Evolutionary conservation across 2,329 filamentous ascomycete genomes (phyloP).

Genomic region (Paracoccidioides lutzii): DNA sequence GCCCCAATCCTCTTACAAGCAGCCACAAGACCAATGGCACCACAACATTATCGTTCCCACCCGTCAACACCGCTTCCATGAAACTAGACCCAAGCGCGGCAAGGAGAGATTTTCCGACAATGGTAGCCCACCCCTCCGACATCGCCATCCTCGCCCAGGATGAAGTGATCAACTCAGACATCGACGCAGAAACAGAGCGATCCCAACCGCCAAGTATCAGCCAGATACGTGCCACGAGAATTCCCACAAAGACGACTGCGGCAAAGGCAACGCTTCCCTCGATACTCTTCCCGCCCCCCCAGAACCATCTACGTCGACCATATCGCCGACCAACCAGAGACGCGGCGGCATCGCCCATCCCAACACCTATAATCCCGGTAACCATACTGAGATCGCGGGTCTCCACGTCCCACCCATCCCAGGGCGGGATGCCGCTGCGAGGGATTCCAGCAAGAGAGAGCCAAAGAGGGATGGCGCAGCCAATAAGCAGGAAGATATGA

Average conservation of each 20-base stretch:
- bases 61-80: slow-evolving; percentile 88
- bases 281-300: slow-evolving; percentile 90
- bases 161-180: slow-evolving; percentile 15
- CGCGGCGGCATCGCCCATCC: slow-evolving; percentile 86
- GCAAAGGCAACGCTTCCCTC: slow-evolving; percentile 78
- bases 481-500: slow-evolving; percentile 89
- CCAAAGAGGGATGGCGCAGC: slow-evolving; percentile 92
- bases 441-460: slow-evolving; percentile 60
- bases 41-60: slow-evolving; percentile 96
- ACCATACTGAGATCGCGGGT: slow-evolving; percentile 76
- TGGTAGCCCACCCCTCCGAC: slow-evolving; percentile 18
- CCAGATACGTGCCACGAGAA: slow-evolving; percentile 61
- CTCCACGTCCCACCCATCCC: slow-evolving; percentile 62
- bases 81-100: slow-evolving; percentile 74
- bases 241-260: slow-evolving; percentile 60
- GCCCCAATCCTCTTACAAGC: slow-evolving; percentile 62
- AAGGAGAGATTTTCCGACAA: slow-evolving; percentile 47
- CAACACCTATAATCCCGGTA: slow-evolving; percentile 83
- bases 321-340: slow-evolving; percentile 78
- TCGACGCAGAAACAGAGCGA: neutral
- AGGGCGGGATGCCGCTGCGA: slow-evolving; percentile 42
- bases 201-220: slow-evolving; percentile 61
- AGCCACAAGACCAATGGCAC: slow-evolving; percentile 90
- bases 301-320: slow-evolving; percentile 83
- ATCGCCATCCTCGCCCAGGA: slow-evolving; percentile 1